phyloP scores from a whole-genome alignment of 306 rosid genomes.

The Cucurbita moschata region DNA sequence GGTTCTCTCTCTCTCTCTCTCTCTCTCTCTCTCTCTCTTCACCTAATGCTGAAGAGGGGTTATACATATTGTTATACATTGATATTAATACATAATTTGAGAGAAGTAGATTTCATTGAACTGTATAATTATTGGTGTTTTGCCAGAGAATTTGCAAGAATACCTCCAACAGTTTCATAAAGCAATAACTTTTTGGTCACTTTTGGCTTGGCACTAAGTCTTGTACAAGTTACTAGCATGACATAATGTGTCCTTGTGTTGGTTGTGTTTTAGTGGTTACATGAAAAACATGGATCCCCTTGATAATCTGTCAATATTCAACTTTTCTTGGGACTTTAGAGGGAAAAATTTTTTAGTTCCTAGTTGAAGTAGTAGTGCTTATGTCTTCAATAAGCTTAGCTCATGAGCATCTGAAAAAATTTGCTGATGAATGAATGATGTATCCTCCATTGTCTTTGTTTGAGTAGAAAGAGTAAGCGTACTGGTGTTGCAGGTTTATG shows the following conservation, averaged over 20 bases:
- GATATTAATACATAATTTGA: background rate
- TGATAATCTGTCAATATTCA: background rate
- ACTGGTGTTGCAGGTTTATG: slow-evolving; percentile 63
- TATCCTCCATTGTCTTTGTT: background rate
- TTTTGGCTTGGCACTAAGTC: background rate
- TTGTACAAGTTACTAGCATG: background rate
- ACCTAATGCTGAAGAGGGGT: background rate
- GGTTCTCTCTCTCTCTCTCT: slow-evolving; percentile 27
- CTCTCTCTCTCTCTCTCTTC: background rate
- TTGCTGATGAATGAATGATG: background rate
- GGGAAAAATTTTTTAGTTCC: background rate
- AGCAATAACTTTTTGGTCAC: background rate
- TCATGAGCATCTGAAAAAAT: background rate
- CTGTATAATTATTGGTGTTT: background rate
- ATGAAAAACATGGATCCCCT: background rate
- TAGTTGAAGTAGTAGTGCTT: background rate
- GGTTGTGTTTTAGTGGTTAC: background rate
- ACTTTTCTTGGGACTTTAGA: background rate
- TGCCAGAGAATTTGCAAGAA: background rate
- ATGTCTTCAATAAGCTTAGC: background rate
- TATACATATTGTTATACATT: background rate
- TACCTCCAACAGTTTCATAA: background rate
- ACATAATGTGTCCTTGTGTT: background rate
- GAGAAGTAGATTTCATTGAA: background rate
- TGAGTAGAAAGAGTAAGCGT: slow-evolving; percentile 1